Conservation (phyloP, 495 filamentous ascomycete genomes). For the Trichoderma erinaceum region DNA sequence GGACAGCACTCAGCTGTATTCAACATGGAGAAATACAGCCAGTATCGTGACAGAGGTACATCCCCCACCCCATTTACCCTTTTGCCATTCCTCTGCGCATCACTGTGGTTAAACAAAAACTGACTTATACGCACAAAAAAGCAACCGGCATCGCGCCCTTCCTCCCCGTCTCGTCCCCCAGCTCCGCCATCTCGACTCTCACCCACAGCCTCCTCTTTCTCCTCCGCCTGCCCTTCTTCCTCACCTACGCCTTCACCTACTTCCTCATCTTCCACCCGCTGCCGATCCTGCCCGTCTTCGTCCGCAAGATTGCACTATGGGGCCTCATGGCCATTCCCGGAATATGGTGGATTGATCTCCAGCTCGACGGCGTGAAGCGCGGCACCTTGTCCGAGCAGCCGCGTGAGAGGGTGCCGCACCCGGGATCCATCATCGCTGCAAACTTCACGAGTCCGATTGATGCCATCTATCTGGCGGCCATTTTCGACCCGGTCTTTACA, state of each 20-base stretch:
- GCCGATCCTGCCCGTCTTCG: constrained; percentile 63
- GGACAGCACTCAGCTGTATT: background rate
- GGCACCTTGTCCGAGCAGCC: constrained; percentile 60
- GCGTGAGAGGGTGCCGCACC: constrained; percentile 62
- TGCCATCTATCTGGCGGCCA: constrained; percentile 87
- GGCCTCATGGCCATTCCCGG: constrained; percentile 76
- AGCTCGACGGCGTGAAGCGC: constrained; percentile 90
- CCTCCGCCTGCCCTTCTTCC: constrained; percentile 72
- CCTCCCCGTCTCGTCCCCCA: constrained; percentile 63
- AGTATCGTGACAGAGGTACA: constrained; percentile 85
- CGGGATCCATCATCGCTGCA: constrained; percentile 74
- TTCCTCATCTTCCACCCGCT: constrained; percentile 81
- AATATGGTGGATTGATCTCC: constrained; percentile 96
- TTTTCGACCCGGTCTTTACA: constrained; percentile 94
- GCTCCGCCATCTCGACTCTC: constrained; percentile 54
- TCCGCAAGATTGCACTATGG: constrained; percentile 82
- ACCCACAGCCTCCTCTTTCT: constrained; percentile 66
- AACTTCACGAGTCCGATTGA: constrained; percentile 91
- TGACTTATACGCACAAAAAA: constrained; percentile 30
- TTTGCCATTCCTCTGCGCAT: background rate
- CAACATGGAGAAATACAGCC: constrained; percentile 93
- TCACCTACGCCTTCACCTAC: constrained; percentile 60
- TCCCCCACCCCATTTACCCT: background rate
- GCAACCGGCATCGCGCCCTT: constrained; percentile 96
- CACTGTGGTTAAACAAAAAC: background rate